Evolutionary conservation across 305 asterid species (phyloP).

Genomic region (Solanum hybrid): DNA sequence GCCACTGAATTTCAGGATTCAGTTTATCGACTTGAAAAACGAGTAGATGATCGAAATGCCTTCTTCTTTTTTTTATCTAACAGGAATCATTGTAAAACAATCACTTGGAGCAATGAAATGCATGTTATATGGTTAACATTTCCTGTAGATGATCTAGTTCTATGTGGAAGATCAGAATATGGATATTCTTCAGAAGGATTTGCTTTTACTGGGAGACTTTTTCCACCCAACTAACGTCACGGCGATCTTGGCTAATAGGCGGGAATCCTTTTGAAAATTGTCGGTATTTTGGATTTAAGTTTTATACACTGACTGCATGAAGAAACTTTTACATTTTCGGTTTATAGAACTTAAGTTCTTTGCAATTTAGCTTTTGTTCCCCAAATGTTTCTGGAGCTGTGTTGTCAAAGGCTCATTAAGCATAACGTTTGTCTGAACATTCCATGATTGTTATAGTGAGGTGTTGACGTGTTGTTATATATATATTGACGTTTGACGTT

Average conservation of each 20-base stretch:
- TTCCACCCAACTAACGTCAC: not conserved
- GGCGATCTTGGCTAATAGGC: not conserved
- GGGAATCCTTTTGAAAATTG: not conserved
- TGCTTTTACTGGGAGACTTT: not conserved
- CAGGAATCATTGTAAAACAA: not conserved
- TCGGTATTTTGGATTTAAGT: not conserved
- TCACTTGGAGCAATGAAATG: not conserved
- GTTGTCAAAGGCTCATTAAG: not conserved
- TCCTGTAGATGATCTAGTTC: not conserved
- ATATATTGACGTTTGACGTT: not conserved
- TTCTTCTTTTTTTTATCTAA: not conserved
- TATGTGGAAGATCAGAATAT: not conserved
- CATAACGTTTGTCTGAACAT: not conserved
- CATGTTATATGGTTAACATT: not conserved
- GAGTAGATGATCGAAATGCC: not conserved
- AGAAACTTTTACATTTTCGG: not conserved
- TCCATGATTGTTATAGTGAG: not conserved
- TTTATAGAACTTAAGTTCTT: not conserved
- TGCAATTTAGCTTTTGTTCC: not conserved
- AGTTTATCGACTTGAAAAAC: not conserved
- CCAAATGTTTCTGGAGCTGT: not conserved
- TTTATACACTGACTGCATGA: not conserved
- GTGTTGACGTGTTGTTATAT: not conserved
- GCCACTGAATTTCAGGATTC: not conserved
- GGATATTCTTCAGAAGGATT: not conserved